Percentiles rank a stretch among this genome's conserved stretches.
Evolutionary conservation across 2,329 filamentous ascomycete species (phyloP).

Genomic region (Microthyrium microscopicum): DNA sequence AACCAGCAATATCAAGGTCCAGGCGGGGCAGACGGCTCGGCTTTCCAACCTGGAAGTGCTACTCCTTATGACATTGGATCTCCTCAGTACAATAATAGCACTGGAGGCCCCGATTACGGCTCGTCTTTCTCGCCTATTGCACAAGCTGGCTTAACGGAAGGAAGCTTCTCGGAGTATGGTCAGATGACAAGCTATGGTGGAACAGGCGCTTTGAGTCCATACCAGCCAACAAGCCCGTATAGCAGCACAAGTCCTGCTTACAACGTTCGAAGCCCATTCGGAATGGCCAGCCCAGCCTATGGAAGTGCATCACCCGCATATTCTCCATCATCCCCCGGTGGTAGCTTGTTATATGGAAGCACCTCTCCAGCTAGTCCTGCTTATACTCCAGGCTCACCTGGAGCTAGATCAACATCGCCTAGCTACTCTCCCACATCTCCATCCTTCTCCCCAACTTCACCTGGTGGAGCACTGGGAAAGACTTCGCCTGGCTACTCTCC

Average conservation of each 20-base stretch:
- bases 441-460: slow-evolving; percentile 65
- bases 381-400: slow-evolving; percentile 25
- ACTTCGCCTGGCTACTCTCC: slow-evolving; percentile 57
- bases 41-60: slow-evolving; percentile 60
- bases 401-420: slow-evolving; percentile 19
- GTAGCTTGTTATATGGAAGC: slow-evolving; percentile 31
- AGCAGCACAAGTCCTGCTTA: slow-evolving; percentile 29
- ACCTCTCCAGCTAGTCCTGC: slow-evolving; percentile 36
- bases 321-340: slow-evolving; percentile 29
- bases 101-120: slow-evolving; percentile 46
- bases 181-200: slow-evolving; percentile 51
- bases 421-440: slow-evolving; percentile 34
- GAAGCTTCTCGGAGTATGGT: slow-evolving; percentile 45
- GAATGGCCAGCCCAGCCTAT: slow-evolving; percentile 35
- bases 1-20: slow-evolving; percentile 73
- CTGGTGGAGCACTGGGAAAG: slow-evolving; percentile 28
- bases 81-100: slow-evolving; percentile 43
- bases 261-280: slow-evolving; percentile 21
- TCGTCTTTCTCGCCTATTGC: slow-evolving; percentile 59
- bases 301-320: slow-evolving; percentile 56
- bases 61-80: slow-evolving; percentile 77
- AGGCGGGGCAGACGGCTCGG: slow-evolving; percentile 60
- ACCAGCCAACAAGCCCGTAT: slow-evolving; percentile 55
- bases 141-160: slow-evolving; percentile 43
- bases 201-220: slow-evolving; percentile 46